Evolutionary conservation across 2,329 filamentous ascomycete genomes (phyloP).

Genomic region (Alternaria brassicae): DNA sequence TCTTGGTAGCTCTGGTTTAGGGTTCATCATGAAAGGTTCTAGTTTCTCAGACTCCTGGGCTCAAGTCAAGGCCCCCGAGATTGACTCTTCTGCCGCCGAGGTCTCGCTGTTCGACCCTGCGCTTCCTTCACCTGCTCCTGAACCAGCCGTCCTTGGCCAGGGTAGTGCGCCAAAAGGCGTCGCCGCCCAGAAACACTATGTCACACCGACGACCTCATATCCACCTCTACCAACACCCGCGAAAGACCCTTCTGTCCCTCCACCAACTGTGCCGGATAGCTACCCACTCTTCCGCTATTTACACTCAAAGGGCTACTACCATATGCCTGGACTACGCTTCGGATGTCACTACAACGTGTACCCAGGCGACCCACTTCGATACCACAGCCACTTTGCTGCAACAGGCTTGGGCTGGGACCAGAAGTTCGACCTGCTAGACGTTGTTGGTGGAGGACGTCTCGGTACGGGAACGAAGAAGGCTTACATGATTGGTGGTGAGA

Average conservation of each 20-base stretch:
- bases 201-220: conserved; percentile 58
- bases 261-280: conserved; percentile 49
- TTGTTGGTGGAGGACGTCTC: conserved; percentile 84
- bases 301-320: conserved; percentile 80
- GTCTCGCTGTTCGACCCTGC: conserved; percentile 37
- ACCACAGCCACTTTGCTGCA: conserved; percentile 92
- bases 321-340: conserved; percentile 91
- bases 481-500: conserved; percentile 80
- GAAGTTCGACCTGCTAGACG: conserved; percentile 80
- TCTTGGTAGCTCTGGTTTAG: conserved; percentile 22
- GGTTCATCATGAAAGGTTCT: conserved; percentile 39
- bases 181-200: conserved; percentile 38
- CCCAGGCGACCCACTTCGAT: conserved; percentile 90
- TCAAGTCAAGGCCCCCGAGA: conserved; percentile 12
- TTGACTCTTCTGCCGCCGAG: conserved; percentile 12
- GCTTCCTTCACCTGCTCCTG: conserved; percentile 16
- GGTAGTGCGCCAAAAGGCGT: conserved; percentile 20
- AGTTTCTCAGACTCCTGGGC: conserved; percentile 23
- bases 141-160: conserved; percentile 13
- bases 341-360: conserved; percentile 95
- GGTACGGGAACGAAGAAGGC: conserved; percentile 97
- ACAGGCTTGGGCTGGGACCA: conserved; percentile 88
- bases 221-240: conserved; percentile 40
- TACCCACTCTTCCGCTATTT: conserved; percentile 83
- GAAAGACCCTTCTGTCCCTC: conserved; percentile 25